Conservation (phyloP, 2,329 filamentous ascomycete genomes). For the Pseudopyrenochaeta lycopersici region DNA sequence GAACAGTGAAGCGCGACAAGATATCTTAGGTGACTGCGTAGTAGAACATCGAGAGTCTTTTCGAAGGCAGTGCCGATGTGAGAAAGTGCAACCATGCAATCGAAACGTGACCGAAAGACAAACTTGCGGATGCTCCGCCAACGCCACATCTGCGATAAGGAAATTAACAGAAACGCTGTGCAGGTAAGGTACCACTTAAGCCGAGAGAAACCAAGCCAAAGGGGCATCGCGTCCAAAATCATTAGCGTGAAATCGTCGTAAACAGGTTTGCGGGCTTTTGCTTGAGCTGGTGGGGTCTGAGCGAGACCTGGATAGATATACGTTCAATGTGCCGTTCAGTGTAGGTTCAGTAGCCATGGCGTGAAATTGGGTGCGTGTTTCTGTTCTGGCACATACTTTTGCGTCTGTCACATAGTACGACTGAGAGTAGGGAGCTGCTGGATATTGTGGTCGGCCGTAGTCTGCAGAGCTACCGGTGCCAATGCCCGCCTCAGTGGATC, state of each 20-base stretch:
- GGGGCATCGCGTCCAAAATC: conserved; percentile 29
- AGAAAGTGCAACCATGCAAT: neutral
- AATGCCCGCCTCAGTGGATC: conserved; percentile 42
- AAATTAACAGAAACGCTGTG: neutral
- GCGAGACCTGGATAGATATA: neutral
- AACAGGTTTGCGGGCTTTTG: conserved; percentile 15
- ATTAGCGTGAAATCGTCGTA: conserved; percentile 18
- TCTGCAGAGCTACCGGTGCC: conserved; percentile 39
- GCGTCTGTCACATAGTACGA: conserved; percentile 43
- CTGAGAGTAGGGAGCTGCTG: conserved; percentile 30
- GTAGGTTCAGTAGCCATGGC: conserved; percentile 13
- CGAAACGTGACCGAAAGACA: neutral
- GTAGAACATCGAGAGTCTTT: neutral
- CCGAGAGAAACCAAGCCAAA: conserved; percentile 14
- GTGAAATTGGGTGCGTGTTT: conserved; percentile 19
- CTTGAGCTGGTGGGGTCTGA: conserved; percentile 1
- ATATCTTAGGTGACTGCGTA: conserved; percentile 2
- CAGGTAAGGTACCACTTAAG: conserved; percentile 13
- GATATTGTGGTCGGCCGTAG: conserved; percentile 35
- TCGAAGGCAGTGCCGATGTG: neutral
- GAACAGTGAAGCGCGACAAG: conserved; percentile 6
- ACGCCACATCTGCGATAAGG: neutral
- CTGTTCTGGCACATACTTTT: conserved; percentile 30
- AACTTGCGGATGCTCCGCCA: neutral
- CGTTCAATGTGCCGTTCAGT: neutral